Evolutionary conservation across 2,329 filamentous ascomycete species (phyloP), one percentile per base, ranked within the genome.

Genomic region (Colletotrichum filicis): DNA sequence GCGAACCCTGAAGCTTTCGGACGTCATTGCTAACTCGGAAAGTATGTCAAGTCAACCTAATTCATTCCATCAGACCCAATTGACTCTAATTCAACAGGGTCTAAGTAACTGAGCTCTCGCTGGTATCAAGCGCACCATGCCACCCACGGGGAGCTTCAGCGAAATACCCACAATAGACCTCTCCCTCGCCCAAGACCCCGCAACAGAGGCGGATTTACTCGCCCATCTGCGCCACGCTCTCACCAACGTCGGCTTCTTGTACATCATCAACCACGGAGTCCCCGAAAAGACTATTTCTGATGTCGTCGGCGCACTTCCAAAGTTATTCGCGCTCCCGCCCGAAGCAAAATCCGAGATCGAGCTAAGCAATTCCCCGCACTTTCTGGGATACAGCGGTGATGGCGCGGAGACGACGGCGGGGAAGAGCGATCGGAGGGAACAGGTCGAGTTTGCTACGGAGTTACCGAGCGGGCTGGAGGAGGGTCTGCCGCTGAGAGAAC

Each of bases 361-460:
- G 0, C 80, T 89, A 22, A 79, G 83, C 30, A 87, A 90, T 30
- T 91, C 88, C 1, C 88, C 89, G 11, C 89, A 91, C 77, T 91
- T 92, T 68, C 81, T 92, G 2, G 90, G 90, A 0, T 92, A 91
- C 77, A 89, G 87, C 74, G 85, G 82, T 0, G 84, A 85, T 22
- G 89, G 89, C 0, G 82, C 86, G 28, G 90, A 92, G 78, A 88
- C 81, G 0, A 92, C 90, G 1, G 86, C 87, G 0, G 88, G 88
- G 0, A 79, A 81, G 64, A 76, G 79, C 16, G 90, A 92, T 76
- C 80, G 83, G 22, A 81, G 89, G 22, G 89, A 92, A 77, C 90
- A 92, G 75, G 87, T 90, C 60, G 89, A 92, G 77, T 88, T 89
- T 76, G 89, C 87, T 16, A 91, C 88, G 0, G 89, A 91, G 74